Conservation (phyloP, 2,329 filamentous ascomycete species). For the Fusarium anthophilum region DNA sequence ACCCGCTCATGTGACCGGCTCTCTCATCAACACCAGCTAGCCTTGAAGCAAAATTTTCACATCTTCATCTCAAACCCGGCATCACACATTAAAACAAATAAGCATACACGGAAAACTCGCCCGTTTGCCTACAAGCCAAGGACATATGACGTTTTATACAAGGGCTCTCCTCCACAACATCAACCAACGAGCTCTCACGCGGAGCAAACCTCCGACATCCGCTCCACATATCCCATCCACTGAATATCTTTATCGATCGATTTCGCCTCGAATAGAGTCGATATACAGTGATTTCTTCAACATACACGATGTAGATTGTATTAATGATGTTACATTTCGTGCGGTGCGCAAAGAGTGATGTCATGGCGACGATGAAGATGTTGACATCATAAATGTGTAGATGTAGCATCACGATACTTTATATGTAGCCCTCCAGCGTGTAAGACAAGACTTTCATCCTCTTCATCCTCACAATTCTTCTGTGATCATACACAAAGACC, state of each 20-base stretch:
- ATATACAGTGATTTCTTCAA: not conserved
- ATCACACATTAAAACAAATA: not conserved
- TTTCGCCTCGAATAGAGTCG: not conserved
- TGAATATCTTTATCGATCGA: conserved; percentile 28
- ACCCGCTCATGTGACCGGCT: conserved; percentile 21
- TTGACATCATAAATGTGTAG: conserved; percentile 27
- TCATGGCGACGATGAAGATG: conserved; percentile 16
- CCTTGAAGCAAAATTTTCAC: not conserved
- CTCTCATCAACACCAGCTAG: not conserved
- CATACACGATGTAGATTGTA: not conserved
- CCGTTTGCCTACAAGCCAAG: not conserved
- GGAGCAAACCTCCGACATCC: conserved; percentile 24
- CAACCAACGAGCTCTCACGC: conserved; percentile 20
- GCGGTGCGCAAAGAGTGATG: conserved; percentile 7
- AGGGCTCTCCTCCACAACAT: conserved; percentile 18
- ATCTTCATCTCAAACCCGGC: not conserved
- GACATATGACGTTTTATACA: conserved; percentile 23
- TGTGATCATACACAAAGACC: not conserved
- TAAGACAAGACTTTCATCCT: not conserved
- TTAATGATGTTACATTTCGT: not conserved
- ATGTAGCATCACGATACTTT: not conserved
- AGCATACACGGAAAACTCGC: not conserved
- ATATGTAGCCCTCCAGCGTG: conserved; percentile 4
- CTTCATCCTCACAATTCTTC: not conserved
- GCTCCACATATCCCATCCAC: conserved; percentile 21